A percentile compares a stretch with the other conserved stretches of the same genome.
Conservation (phyloP, 2,329 filamentous ascomycete species). For the Epichloe scottii region DNA sequence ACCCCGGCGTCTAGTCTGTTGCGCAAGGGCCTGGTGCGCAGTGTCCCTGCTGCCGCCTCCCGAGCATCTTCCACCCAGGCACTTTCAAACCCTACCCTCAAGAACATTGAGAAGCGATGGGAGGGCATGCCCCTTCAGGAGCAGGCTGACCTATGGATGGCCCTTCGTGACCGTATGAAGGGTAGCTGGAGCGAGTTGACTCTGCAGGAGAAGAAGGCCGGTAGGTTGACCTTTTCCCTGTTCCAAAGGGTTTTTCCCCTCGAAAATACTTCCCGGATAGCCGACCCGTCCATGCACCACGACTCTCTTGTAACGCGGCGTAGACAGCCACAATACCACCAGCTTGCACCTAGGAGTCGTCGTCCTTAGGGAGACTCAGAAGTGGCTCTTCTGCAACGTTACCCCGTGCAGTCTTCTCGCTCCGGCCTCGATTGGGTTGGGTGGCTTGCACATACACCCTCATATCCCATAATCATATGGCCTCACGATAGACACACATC, state of each 20-base stretch:
- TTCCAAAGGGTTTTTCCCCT: slow-evolving; percentile 1
- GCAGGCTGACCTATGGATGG: slow-evolving; percentile 99
- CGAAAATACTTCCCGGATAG: slow-evolving; percentile 24
- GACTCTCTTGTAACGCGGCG: slow-evolving; percentile 5
- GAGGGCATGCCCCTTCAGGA: slow-evolving; percentile 95
- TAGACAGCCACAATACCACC: background rate
- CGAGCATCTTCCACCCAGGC: slow-evolving; percentile 64
- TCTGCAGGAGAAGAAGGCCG: slow-evolving; percentile 95
- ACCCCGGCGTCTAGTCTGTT: slow-evolving; percentile 39
- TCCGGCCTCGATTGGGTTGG: background rate
- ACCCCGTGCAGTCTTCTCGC: background rate
- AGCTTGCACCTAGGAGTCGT: background rate
- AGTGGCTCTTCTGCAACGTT: too few species aligned
- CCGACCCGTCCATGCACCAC: slow-evolving; percentile 11
- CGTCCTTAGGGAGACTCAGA: background rate
- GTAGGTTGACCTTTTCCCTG: slow-evolving; percentile 41
- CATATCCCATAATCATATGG: background rate
- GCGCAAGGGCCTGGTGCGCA: slow-evolving; percentile 35
- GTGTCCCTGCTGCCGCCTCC: slow-evolving; percentile 31
- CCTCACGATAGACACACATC: slow-evolving; percentile 17
- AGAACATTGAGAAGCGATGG: slow-evolving; percentile 99
- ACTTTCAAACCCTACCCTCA: slow-evolving; percentile 93
- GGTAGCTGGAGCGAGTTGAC: slow-evolving; percentile 92
- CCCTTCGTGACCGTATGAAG: slow-evolving; percentile 97
- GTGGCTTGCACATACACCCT: too few species aligned